phyloP scores from a whole-genome alignment of 2,329 filamentous ascomycete genomes.

The Aspergillus neoniger region DNA sequence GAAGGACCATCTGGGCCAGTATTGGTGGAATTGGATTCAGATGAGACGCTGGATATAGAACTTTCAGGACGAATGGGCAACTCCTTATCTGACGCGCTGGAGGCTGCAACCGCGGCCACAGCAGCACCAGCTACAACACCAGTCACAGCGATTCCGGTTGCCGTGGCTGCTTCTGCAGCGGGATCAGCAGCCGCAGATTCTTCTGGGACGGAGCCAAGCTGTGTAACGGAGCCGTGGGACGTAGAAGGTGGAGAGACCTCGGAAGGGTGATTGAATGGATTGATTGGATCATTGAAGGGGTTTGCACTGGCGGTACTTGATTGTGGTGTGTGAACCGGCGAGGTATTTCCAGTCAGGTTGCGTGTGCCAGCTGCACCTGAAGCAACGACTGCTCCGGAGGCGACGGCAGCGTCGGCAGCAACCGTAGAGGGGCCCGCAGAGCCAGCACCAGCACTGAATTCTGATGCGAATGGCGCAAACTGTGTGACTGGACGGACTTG shows the following conservation, averaged over 20 bases:
- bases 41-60: slow-evolving; percentile 22
- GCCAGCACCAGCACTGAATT: slow-evolving; percentile 37
- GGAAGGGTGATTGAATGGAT: slow-evolving; percentile 70
- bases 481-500: slow-evolving; percentile 83
- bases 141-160: slow-evolving; percentile 41
- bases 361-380: slow-evolving; percentile 29
- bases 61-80: slow-evolving; percentile 25
- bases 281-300: slow-evolving; percentile 58
- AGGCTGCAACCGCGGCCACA: slow-evolving; percentile 40
- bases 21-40: slow-evolving; percentile 25
- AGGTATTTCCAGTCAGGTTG: slow-evolving; percentile 35
- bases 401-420: slow-evolving; percentile 22
- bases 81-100: slow-evolving; percentile 25
- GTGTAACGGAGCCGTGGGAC: slow-evolving; percentile 5
- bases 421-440: slow-evolving; percentile 23
- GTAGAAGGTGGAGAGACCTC: slow-evolving; percentile 44
- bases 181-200: slow-evolving; percentile 38
- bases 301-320: slow-evolving; percentile 44
- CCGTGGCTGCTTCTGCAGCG: slow-evolving; percentile 35
- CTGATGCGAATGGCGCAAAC: slow-evolving; percentile 68
- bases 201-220: slow-evolving; percentile 9
- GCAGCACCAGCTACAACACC: slow-evolving; percentile 44
- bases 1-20: slow-evolving; percentile 28
- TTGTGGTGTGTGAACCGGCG: slow-evolving; percentile 38
- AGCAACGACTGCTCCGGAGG: slow-evolving; percentile 20